Percentiles rank a stretch among this genome's conserved stretches.
These are phyloP conservation scores for Pyrenophora graminea DNA, from an alignment of 2,329 filamentous ascomycete species.

Conservation along the genomic window DNA sequence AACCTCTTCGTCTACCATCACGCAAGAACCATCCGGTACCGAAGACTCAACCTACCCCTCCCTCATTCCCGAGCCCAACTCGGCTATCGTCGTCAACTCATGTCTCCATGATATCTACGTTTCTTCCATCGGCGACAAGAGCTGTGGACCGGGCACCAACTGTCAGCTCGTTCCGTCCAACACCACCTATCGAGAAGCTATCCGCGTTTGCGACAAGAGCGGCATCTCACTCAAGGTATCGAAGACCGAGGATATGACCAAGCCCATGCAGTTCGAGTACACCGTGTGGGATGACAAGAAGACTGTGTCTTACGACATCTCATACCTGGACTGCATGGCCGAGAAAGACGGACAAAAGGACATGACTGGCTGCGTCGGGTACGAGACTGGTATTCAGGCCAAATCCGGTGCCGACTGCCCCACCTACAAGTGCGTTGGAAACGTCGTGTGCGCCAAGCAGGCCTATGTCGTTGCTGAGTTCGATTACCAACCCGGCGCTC, in stretches of 20 bases:
- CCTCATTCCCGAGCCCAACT: slow-evolving; percentile 5
- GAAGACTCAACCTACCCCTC: slow-evolving; percentile 6
- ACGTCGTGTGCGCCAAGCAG: slow-evolving; percentile 11
- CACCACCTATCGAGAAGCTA: slow-evolving; percentile 9
- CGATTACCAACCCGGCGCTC: slow-evolving; percentile 11
- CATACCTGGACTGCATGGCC: slow-evolving; percentile 20
- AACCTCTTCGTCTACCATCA: not conserved
- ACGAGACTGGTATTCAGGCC: slow-evolving; percentile 22
- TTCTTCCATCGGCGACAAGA: slow-evolving; percentile 13
- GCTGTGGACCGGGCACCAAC: slow-evolving; percentile 1
- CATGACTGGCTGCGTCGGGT: slow-evolving; percentile 13
- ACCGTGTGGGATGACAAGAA: slow-evolving; percentile 12
- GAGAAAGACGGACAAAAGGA: slow-evolving; percentile 11
- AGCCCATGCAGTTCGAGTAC: slow-evolving; percentile 24
- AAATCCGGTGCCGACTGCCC: slow-evolving; percentile 7
- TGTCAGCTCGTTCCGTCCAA: slow-evolving; percentile 7
- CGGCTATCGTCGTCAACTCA: slow-evolving; percentile 22
- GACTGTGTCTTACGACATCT: slow-evolving; percentile 20
- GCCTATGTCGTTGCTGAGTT: slow-evolving; percentile 20
- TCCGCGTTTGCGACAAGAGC: slow-evolving; percentile 10
- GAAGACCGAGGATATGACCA: slow-evolving; percentile 3
- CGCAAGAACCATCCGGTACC: not conserved
- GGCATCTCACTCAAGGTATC: slow-evolving; percentile 20
- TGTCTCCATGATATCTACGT: slow-evolving; percentile 25
- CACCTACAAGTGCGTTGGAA: slow-evolving; percentile 7